Conservation (phyloP, 2,329 filamentous ascomycete species). For the Pseudocercospora cruenta region DNA sequence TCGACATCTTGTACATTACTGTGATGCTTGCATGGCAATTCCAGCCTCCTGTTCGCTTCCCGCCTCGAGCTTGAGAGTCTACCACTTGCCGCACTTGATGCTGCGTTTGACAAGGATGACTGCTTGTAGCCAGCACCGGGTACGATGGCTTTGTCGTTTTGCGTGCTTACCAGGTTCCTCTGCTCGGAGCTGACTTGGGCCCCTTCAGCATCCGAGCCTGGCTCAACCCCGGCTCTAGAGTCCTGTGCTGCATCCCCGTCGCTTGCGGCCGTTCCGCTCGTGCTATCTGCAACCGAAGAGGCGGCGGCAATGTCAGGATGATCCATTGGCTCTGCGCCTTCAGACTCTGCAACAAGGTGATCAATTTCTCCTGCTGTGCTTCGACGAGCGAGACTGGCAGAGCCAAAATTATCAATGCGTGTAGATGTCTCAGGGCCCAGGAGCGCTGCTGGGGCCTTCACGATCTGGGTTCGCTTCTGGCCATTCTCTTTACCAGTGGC, state of each 20-base stretch:
- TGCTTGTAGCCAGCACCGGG: background rate
- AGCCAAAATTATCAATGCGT: background rate
- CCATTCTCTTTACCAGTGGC: background rate
- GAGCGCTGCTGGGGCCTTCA: background rate
- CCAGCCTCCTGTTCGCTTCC: background rate
- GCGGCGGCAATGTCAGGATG: background rate
- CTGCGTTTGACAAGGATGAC: background rate
- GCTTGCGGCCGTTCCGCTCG: conserved; percentile 5
- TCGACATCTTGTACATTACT: background rate
- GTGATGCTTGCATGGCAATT: background rate
- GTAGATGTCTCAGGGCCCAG: background rate
- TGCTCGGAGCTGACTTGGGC: conserved; percentile 5
- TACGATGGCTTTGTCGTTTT: conserved; percentile 1
- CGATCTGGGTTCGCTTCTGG: background rate
- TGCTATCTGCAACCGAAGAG: background rate
- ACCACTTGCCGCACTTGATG: background rate
- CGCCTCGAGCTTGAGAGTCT: background rate
- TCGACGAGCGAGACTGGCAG: background rate
- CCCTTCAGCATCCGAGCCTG: background rate
- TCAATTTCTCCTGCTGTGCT: conserved; percentile 2
- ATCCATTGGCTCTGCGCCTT: background rate
- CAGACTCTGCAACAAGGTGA: background rate
- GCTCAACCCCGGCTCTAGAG: background rate
- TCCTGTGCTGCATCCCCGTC: background rate
- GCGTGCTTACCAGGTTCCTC: conserved; percentile 3